Conservation (phyloP, 805 yeast species). For the Schizosaccharomyces octosporus region DNA sequence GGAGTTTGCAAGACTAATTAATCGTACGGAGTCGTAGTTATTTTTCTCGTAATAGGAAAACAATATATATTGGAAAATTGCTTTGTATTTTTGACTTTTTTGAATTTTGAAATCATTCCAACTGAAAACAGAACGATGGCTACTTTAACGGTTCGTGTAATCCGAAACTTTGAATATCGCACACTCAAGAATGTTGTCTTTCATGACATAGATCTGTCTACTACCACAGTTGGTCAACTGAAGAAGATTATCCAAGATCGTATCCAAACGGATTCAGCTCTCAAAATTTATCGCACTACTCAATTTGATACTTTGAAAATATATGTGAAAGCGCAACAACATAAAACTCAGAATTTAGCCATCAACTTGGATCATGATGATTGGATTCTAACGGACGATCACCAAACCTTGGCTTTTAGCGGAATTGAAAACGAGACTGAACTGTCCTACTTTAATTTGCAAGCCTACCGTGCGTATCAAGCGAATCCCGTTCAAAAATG, state of each 20-base stretch:
- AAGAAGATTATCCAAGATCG: conserved; percentile 23
- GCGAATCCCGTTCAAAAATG: conserved; percentile 77
- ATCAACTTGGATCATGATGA: conserved; percentile 69
- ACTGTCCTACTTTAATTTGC: conserved; percentile 49
- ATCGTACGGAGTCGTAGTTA: no score
- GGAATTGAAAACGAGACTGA: conserved; percentile 72
- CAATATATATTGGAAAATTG: no score
- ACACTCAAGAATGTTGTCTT: conserved; percentile 59
- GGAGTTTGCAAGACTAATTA: no score
- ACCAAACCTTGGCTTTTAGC: conserved; percentile 23
- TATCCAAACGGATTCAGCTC: background rate
- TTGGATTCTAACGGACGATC: conserved; percentile 31
- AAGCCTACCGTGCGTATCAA: conserved; percentile 43
- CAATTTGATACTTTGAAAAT: conserved; percentile 26
- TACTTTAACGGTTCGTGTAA: conserved; percentile 57
- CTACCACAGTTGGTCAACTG: conserved; percentile 39
- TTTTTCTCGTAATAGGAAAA: no score
- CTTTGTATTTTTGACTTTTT: background rate
- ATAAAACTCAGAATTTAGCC: conserved; percentile 78
- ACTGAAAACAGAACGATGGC: conserved; percentile 21
- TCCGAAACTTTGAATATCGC: conserved; percentile 79
- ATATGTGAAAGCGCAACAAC: conserved; percentile 83
- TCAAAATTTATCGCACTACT: background rate
- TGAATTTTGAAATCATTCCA: background rate
- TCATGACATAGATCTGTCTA: conserved; percentile 42